Conservation (phyloP, 108 stramenopile species). For the Conticribra guillardii region DNA sequence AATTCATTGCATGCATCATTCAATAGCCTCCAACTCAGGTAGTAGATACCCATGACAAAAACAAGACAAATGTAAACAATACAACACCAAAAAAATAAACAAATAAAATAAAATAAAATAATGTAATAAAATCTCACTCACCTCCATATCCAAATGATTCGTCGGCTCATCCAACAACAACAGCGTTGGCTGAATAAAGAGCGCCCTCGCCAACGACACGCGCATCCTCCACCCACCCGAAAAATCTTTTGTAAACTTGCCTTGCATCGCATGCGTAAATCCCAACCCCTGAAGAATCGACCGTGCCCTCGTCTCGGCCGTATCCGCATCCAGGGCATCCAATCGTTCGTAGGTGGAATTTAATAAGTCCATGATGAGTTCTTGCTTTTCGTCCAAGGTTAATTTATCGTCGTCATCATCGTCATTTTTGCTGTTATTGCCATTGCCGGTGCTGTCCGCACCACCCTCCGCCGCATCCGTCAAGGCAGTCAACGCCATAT, state of each 20-base stretch:
- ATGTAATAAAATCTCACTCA: background rate
- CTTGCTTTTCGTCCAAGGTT: conserved; percentile 84
- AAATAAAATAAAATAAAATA: no score
- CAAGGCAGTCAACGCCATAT: conserved; percentile 72
- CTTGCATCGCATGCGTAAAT: conserved; percentile 93
- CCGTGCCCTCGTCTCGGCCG: conserved; percentile 95
- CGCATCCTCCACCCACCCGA: conserved; percentile 99
- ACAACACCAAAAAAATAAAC: no score
- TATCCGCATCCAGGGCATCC: conserved; percentile 95
- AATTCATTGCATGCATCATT: no score
- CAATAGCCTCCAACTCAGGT: no score
- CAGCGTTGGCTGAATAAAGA: conserved; percentile 91
- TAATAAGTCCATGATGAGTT: conserved; percentile 87
- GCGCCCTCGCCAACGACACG: conserved; percentile 64
- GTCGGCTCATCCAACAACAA: conserved; percentile 95
- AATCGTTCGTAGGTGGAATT: conserved; percentile 83
- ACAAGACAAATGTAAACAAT: no score
- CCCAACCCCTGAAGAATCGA: conserved; percentile 96
- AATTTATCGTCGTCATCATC: conserved; percentile 53
- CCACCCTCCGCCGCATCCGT: conserved; percentile 68
- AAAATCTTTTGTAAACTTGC: conserved; percentile 96
- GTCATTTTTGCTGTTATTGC: conserved; percentile 18
- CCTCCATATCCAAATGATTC: conserved; percentile 76
- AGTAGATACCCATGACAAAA: no score
- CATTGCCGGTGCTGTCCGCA: background rate